A percentile compares a stretch with the other conserved stretches of the same genome.
Conservation (phyloP, 1,284 basidiomycete species). For the Takashimella koratensis region DNA sequence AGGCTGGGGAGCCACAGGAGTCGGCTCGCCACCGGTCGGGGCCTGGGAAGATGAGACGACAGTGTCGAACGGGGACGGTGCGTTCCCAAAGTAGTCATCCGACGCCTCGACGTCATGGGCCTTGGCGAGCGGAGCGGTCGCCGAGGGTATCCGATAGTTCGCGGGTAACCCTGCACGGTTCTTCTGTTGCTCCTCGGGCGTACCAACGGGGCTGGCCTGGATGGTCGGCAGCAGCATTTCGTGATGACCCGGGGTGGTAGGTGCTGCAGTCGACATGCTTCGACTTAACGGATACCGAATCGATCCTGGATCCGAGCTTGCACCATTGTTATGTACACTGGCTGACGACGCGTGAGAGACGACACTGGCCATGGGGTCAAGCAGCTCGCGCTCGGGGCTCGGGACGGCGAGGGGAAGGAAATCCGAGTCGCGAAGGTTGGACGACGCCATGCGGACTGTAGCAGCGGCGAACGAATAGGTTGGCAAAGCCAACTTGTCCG, state of each 20-base stretch:
- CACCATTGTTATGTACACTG: conserved; percentile 15
- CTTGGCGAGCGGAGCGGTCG: conserved; percentile 41
- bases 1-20: background rate
- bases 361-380: conserved; percentile 64
- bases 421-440: conserved; percentile 28
- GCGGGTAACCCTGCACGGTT: conserved; percentile 14
- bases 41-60: conserved; percentile 1
- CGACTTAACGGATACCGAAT: conserved; percentile 27
- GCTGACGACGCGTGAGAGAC: conserved; percentile 54
- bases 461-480: conserved; percentile 60
- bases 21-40: background rate
- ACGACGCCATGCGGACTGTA: conserved; percentile 71
- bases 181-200: conserved; percentile 26
- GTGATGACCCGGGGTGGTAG: conserved; percentile 2
- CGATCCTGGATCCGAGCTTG: conserved; percentile 36
- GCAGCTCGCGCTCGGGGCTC: conserved; percentile 79
- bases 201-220: conserved; percentile 37
- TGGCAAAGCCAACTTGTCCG: conserved; percentile 31
- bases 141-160: conserved; percentile 30
- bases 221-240: conserved; percentile 34
- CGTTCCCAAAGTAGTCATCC: conserved; percentile 37
- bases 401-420: conserved; percentile 68
- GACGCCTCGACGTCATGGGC: conserved; percentile 14
- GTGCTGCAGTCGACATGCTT: conserved; percentile 28
- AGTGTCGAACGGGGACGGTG: conserved; percentile 12